Percentiles rank a stretch among this genome's conserved stretches.
These are phyloP conservation scores for Tripterygium wilfordii DNA, from an alignment of 177 flowering plant genomes.

Conservation along the genomic window DNA sequence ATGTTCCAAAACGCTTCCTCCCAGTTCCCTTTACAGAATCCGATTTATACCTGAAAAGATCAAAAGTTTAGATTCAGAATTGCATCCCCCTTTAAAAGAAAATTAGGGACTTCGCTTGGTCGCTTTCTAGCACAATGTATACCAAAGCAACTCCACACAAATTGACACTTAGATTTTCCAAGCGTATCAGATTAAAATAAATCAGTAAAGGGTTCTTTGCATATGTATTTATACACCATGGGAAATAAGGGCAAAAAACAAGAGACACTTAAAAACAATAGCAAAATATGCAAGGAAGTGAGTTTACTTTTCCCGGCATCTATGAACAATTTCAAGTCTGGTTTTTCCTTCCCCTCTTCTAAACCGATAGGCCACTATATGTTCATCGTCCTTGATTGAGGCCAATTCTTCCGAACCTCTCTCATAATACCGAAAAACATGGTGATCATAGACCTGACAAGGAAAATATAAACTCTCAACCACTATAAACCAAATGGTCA, in stretches of 20 bases:
- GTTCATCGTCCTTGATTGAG: slow-evolving; percentile 76
- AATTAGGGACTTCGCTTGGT: too few relatives aligned
- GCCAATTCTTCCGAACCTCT: slow-evolving; percentile 51
- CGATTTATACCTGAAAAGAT: slow-evolving; percentile 26
- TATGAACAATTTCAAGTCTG: slow-evolving; percentile 62
- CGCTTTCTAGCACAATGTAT: too few relatives aligned
- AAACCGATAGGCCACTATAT: slow-evolving; percentile 78
- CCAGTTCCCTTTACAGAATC: slow-evolving; percentile 34
- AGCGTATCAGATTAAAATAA: too few relatives aligned
- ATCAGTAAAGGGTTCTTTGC: background rate
- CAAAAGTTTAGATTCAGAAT: background rate
- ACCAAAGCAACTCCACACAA: too few relatives aligned
- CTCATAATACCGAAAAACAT: slow-evolving; percentile 60
- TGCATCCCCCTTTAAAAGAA: background rate
- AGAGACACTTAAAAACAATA: background rate
- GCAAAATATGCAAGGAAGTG: background rate
- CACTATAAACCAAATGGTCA: background rate
- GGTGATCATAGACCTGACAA: slow-evolving; percentile 67
- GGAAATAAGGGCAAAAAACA: background rate
- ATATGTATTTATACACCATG: background rate
- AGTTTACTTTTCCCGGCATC: slow-evolving; percentile 54
- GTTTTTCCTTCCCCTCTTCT: slow-evolving; percentile 35
- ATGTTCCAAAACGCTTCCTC: slow-evolving; percentile 58
- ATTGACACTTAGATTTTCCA: too few relatives aligned
- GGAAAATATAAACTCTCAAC: slow-evolving; percentile 15